Evolutionary conservation across 306 rosid genomes (phyloP).

Genomic region (Rubus idaeus): DNA sequence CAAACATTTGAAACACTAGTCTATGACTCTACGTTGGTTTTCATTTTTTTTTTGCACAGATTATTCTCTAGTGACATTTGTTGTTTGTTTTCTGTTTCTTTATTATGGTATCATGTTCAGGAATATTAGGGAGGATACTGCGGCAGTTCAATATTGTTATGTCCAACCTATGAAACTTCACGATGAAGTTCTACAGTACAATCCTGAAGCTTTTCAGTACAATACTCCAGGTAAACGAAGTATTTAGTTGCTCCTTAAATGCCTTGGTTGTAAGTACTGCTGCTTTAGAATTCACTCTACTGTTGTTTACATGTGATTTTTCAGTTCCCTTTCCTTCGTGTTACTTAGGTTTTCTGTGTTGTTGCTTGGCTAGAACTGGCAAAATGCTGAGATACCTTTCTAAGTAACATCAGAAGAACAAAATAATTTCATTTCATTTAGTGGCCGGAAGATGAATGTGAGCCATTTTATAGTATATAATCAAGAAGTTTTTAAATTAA

Average conservation of each 20-base stretch:
- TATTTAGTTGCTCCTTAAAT: conserved; percentile 39
- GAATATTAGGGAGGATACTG: conserved; percentile 73
- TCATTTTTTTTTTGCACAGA: background rate
- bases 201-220: conserved; percentile 74
- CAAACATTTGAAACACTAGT: too few species aligned
- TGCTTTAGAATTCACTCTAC: background rate
- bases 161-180: conserved; percentile 67
- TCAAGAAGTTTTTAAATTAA: background rate
- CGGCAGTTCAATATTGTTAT: conserved; percentile 36
- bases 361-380: background rate
- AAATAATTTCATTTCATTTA: background rate
- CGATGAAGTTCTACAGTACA: conserved; percentile 70
- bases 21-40: too few species aligned
- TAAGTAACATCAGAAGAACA: background rate
- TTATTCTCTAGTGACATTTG: background rate
- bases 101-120: conserved; percentile 38
- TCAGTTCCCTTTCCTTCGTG: background rate
- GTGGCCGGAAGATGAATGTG: background rate
- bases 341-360: background rate
- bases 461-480: background rate
- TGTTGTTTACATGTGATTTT: background rate
- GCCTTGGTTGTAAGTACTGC: conserved; percentile 6
- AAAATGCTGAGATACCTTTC: background rate
- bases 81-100: background rate
- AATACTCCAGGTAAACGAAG: conserved; percentile 75